Evolutionary conservation across 1,284 basidiomycete genomes (phyloP), one percentile per base, ranked within the genome.

Genomic region (Fomitopsis palustris): DNA sequence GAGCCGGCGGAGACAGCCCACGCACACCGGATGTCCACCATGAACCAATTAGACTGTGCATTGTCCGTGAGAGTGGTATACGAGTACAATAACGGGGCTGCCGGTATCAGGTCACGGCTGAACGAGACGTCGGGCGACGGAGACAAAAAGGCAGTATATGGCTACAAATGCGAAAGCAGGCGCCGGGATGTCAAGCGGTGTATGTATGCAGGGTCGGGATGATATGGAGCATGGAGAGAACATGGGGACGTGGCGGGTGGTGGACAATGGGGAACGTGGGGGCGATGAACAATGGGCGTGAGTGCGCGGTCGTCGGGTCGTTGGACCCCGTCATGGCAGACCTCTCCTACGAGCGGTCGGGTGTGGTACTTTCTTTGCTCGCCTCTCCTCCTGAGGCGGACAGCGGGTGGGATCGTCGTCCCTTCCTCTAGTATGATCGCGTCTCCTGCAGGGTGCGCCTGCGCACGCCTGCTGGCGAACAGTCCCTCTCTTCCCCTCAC

Each of bases 21-120:
- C 35, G 35, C 35, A 37, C 35, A 37, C 35, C 35, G 35, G 35
- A 3, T 6, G 27, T 31, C 45, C n/a, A 14, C 45, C 45, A 47
- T 16, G 29, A 47, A 23, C 45, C 45, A 29, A 37, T 47, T 47
- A 47, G 25, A 47, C 27, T 47, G 29, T 35, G 33, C 49, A 52
- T 9, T 35, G 49, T 52, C 49, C 49, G 49, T 52, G 31, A 21
- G 49, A 52, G 49, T 35, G 49, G 49, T 52, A 51, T 52, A 52
- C 49, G 33, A 52, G 49, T 52, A 52, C 49, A 52, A 52, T 52
- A 52, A 35, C 19, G 31, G 25, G 35, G 49, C 17, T 47, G 51
- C 56, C 56, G 56, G 56, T 57, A 53, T 57, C n/a, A 37, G 53
- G 49, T 57, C 56, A 57, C 56, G 56, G 56, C 51, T 57, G 25